These are phyloP conservation scores for Beauveria medogensis DNA, from an alignment of 2,329 filamentous ascomycete species.

Conservation along the genomic window DNA sequence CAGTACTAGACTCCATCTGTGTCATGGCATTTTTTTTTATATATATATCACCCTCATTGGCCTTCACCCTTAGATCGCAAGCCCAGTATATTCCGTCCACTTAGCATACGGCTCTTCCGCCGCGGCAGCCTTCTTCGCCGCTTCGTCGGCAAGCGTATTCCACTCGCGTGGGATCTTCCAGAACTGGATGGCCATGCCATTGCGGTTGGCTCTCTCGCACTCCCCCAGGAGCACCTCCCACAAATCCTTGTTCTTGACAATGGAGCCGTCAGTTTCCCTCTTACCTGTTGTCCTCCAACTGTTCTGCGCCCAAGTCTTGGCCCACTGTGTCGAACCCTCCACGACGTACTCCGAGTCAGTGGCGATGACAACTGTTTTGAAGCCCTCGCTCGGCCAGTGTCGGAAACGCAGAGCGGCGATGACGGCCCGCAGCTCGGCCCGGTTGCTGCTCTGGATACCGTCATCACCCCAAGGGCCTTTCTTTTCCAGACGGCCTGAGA, in stretches of 20 bases:
- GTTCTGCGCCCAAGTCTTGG: constrained; percentile 33
- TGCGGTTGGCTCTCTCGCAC: constrained; percentile 22
- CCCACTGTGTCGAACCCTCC: constrained; percentile 35
- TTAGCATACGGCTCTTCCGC: neutral
- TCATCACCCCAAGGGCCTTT: constrained; percentile 32
- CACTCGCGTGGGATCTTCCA: constrained; percentile 38
- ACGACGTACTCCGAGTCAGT: constrained; percentile 46
- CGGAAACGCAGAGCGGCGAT: constrained; percentile 39
- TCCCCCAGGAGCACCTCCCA: constrained; percentile 41
- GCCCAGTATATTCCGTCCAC: neutral
- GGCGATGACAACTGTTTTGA: constrained; percentile 38
- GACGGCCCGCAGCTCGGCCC: constrained; percentile 48
- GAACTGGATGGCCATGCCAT: constrained; percentile 32
- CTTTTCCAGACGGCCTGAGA: constrained; percentile 31
- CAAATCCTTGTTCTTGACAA: constrained; percentile 43
- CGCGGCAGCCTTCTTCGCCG: constrained; percentile 26
- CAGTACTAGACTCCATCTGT: too few species aligned
- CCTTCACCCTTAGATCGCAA: neutral
- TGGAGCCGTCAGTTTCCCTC: constrained; percentile 11
- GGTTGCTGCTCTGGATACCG: constrained; percentile 37
- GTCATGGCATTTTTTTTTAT: too few species aligned
- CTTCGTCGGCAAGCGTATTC: constrained; percentile 34
- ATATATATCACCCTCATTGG: too few species aligned
- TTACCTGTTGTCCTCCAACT: constrained; percentile 32
- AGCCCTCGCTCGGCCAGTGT: constrained; percentile 34